These are phyloP conservation scores for Candida pseudoviswanathii DNA, from an alignment of 1,139 yeast species.

Conservation along the genomic window DNA sequence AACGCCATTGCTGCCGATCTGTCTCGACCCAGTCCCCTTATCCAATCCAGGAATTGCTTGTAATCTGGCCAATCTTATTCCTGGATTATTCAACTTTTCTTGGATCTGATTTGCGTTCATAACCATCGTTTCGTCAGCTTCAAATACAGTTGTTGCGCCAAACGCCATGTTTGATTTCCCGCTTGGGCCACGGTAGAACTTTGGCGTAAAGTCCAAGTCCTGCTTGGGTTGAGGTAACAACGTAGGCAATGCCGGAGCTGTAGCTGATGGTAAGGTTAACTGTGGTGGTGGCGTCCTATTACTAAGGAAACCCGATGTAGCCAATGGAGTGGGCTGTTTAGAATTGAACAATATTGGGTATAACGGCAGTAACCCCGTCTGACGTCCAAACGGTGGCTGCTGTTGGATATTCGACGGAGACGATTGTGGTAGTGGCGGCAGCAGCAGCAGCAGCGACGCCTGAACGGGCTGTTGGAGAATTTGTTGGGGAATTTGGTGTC, in stretches of 20 bases:
- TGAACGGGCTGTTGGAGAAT: not conserved
- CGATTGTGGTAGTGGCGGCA: not conserved
- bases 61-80: constrained; percentile 2
- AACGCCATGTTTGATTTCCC: constrained; percentile 9
- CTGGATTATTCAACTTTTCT: not conserved
- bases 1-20: not conserved
- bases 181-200: constrained; percentile 9
- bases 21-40: not conserved
- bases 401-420: not conserved
- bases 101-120: constrained; percentile 5
- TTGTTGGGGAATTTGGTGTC: constrained; percentile 1
- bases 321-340: not conserved
- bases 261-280: not conserved
- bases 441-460: not conserved
- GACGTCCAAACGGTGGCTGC: not conserved
- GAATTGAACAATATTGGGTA: constrained; percentile 1
- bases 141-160: constrained; percentile 12
- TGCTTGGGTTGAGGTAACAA: constrained; percentile 5
- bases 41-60: not conserved
- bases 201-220: constrained; percentile 11
- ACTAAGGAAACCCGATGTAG: not conserved
- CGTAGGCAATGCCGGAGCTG: constrained; percentile 5
- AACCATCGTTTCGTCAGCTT: constrained; percentile 13
- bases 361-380: not conserved
- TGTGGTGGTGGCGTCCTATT: constrained; percentile 7